phyloP scores from a whole-genome alignment of 495 filamentous ascomycete genomes.

The Chaetomidium leptoderma region DNA sequence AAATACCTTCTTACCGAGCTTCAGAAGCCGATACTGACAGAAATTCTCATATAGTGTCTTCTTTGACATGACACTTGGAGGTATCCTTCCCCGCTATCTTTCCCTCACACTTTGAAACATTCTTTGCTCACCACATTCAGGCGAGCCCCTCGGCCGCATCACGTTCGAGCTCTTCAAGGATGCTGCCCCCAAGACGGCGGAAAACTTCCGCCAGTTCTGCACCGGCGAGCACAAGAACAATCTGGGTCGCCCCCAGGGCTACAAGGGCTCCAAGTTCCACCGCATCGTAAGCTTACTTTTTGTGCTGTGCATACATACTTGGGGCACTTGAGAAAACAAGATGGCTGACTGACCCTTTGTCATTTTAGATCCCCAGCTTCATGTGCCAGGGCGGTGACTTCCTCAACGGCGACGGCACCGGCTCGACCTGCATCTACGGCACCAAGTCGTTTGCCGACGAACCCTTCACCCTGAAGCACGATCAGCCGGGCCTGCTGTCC shows the following conservation, averaged over 20 bases:
- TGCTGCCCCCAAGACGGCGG: constrained; percentile 79
- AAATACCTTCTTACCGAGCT: neutral
- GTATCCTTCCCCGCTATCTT: constrained; percentile 42
- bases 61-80: constrained; percentile 88
- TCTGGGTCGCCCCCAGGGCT: constrained; percentile 79
- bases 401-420: constrained; percentile 87
- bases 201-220: constrained; percentile 97
- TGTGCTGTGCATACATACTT: no score
- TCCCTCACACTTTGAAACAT: constrained; percentile 5
- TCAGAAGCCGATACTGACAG: neutral
- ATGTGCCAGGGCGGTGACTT: constrained; percentile 98
- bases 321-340: no score
- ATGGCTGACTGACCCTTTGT: no score
- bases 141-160: constrained; percentile 84
- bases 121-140: constrained; percentile 39
- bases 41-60: constrained; percentile 56
- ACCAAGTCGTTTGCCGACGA: constrained; percentile 83
- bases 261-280: constrained; percentile 93
- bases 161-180: constrained; percentile 91
- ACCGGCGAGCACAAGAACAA: constrained; percentile 85
- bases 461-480: constrained; percentile 78
- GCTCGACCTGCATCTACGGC: constrained; percentile 82
- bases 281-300: constrained; percentile 75
- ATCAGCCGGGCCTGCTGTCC: constrained; percentile 71
- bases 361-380: constrained; percentile 97